Conservation (phyloP, 2,329 filamentous ascomycete genomes). For the Paecilomyces niveus region DNA sequence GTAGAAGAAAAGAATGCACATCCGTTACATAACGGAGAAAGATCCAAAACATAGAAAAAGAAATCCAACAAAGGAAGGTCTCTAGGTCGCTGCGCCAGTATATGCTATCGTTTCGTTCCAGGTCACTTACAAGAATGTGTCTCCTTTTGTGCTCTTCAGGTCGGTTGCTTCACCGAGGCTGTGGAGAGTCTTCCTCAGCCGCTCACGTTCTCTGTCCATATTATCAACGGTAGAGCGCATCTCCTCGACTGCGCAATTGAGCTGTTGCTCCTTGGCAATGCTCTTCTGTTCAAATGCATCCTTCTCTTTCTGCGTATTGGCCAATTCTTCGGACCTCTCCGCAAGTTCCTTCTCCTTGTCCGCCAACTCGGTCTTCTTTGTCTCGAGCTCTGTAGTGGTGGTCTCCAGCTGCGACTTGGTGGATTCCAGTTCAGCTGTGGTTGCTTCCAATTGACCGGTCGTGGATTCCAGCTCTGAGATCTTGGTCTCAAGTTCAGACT, state of each 20-base stretch:
- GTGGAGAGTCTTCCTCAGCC: slow-evolving; percentile 44
- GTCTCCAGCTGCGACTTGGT: slow-evolving; percentile 6
- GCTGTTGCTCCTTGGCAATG: slow-evolving; percentile 34
- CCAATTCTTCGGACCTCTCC: slow-evolving; percentile 33
- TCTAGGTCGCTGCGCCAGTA: neutral
- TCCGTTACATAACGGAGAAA: neutral
- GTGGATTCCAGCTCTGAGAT: slow-evolving; percentile 6
- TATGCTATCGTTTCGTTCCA: slow-evolving; percentile 9
- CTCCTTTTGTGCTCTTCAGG: slow-evolving; percentile 42
- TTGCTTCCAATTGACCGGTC: slow-evolving; percentile 8
- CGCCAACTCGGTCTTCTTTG: slow-evolving; percentile 20
- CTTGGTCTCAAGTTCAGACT: slow-evolving; percentile 16
- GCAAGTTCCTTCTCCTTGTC: slow-evolving; percentile 31
- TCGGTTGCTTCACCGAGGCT: slow-evolving; percentile 45
- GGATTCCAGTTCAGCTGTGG: slow-evolving; percentile 9
- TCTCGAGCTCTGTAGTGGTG: slow-evolving; percentile 8
- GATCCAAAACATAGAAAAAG: neutral
- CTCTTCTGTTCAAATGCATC: slow-evolving; percentile 13
- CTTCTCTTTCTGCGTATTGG: slow-evolving; percentile 39
- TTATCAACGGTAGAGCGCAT: slow-evolving; percentile 44
- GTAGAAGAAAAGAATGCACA: neutral
- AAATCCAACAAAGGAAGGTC: neutral
- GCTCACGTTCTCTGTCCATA: slow-evolving; percentile 45
- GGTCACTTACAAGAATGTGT: slow-evolving; percentile 44
- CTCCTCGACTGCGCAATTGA: slow-evolving; percentile 34